phyloP scores from a whole-genome alignment of 345 rosid species.

The Jatropha curcas region DNA sequence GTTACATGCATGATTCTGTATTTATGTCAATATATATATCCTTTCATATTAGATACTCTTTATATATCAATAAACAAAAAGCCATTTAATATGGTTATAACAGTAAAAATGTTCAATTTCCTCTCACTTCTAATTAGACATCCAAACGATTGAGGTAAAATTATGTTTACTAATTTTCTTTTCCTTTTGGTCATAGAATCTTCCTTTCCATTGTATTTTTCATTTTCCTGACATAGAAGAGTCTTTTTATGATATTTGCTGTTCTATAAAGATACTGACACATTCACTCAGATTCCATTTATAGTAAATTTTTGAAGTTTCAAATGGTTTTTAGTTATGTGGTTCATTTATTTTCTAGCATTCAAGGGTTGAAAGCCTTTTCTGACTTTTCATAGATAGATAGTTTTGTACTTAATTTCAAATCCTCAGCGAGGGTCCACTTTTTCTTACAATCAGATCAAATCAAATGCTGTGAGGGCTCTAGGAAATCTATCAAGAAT shows the following conservation, averaged over 20 bases:
- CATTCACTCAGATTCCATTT: neutral
- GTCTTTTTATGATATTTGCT: neutral
- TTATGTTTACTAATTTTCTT: neutral
- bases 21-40: neutral
- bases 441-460: slow-evolving; percentile 41
- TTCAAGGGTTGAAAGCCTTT: neutral
- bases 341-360: neutral
- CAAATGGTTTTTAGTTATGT: neutral
- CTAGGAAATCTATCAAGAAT: slow-evolving; percentile 81
- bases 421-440: neutral
- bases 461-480: slow-evolving; percentile 91
- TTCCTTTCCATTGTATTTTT: neutral
- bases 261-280: neutral
- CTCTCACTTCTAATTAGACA: too few species aligned
- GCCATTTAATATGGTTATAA: too few species aligned
- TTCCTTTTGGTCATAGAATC: neutral
- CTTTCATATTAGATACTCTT: neutral
- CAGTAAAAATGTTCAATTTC: too few species aligned
- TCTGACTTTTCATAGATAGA: neutral
- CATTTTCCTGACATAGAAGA: neutral
- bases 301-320: slow-evolving; percentile 11
- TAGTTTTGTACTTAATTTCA: neutral
- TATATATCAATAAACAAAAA: too few species aligned
- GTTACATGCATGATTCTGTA: neutral
- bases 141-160: too few species aligned